phyloP scores from a whole-genome alignment of 1,284 basidiomycete genomes.

The Coniferiporia sulphurascens region DNA sequence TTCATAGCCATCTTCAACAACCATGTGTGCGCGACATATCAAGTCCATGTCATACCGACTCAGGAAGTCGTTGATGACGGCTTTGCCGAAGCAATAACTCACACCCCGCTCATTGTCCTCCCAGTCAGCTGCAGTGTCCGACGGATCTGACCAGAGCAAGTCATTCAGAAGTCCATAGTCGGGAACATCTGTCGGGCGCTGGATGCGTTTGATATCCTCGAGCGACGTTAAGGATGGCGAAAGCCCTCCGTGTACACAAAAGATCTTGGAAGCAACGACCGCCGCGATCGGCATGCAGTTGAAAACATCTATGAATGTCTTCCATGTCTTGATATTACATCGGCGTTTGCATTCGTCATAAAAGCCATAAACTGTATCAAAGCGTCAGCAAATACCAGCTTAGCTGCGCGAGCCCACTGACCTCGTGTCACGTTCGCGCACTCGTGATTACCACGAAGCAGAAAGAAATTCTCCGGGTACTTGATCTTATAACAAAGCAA shows the following conservation, averaged over 20 bases:
- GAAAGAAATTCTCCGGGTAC: slow-evolving; percentile 99
- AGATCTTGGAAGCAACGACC: slow-evolving; percentile 98
- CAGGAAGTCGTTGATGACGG: slow-evolving; percentile 94
- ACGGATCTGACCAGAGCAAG: slow-evolving; percentile 97
- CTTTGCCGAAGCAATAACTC: slow-evolving; percentile 98
- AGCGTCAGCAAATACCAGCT: slow-evolving; percentile 16
- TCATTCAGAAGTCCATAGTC: slow-evolving; percentile 98
- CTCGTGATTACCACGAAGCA: slow-evolving; percentile 97
- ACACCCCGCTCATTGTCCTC: slow-evolving; percentile 99
- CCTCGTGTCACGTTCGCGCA: slow-evolving; percentile 99
- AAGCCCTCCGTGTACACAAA: slow-evolving; percentile 98
- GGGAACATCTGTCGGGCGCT: slow-evolving; percentile 98
- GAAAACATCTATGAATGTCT: slow-evolving; percentile 99
- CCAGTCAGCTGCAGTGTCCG: slow-evolving; percentile 97
- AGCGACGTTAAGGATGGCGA: slow-evolving; percentile 97
- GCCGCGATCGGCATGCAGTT: slow-evolving; percentile 98
- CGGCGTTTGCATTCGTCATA: slow-evolving; percentile 99
- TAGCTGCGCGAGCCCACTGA: slow-evolving; percentile 33
- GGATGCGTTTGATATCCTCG: slow-evolving; percentile 99
- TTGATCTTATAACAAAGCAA: slow-evolving; percentile 99
- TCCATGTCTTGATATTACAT: slow-evolving; percentile 99
- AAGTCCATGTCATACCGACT: slow-evolving; percentile 96
- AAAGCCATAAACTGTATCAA: slow-evolving; percentile 86
- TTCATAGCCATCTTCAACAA: slow-evolving; percentile 98
- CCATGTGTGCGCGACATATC: slow-evolving; percentile 99